These are phyloP conservation scores for Mortierella sp. DNA, from an alignment of 371 early-diverging fungal species.

Conservation along the genomic window DNA sequence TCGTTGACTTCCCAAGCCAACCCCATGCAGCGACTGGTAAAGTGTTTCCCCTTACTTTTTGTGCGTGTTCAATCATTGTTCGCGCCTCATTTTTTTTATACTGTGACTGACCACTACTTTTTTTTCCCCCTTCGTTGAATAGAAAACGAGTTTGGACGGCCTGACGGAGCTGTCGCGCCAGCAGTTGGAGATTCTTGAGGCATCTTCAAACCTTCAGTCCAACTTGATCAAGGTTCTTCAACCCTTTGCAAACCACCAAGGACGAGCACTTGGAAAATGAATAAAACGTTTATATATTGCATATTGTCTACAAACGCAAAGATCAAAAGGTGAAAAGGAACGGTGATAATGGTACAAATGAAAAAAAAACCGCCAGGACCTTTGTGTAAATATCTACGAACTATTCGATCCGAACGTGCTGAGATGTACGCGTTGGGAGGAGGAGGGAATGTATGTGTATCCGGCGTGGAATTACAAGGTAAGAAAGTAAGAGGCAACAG, in stretches of 20 bases:
- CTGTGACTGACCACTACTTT: neutral
- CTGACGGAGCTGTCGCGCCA: conserved; percentile 11
- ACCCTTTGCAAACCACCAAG: neutral
- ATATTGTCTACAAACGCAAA: neutral
- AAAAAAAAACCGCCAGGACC: no score
- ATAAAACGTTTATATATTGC: no score
- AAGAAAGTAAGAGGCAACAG: conserved; percentile 27
- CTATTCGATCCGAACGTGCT: no score
- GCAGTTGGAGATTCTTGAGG: conserved; percentile 20
- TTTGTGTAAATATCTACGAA: no score
- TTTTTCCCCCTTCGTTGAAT: neutral
- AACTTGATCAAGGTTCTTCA: conserved; percentile 10
- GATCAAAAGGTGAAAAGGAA: neutral
- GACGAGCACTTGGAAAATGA: no score
- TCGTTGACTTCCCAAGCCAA: neutral
- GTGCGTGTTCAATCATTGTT: neutral
- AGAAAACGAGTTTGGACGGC: conserved; percentile 22
- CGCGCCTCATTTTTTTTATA: neutral
- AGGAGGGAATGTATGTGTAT: no score
- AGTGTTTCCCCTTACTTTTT: neutral
- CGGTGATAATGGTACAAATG: neutral
- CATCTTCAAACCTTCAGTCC: conserved; percentile 18
- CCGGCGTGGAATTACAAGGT: conserved; percentile 13
- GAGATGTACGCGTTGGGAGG: neutral
- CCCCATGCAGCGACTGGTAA: neutral